phyloP scores from a whole-genome alignment of 2,329 filamentous ascomycete species.

The Xylariaceae sp. region DNA sequence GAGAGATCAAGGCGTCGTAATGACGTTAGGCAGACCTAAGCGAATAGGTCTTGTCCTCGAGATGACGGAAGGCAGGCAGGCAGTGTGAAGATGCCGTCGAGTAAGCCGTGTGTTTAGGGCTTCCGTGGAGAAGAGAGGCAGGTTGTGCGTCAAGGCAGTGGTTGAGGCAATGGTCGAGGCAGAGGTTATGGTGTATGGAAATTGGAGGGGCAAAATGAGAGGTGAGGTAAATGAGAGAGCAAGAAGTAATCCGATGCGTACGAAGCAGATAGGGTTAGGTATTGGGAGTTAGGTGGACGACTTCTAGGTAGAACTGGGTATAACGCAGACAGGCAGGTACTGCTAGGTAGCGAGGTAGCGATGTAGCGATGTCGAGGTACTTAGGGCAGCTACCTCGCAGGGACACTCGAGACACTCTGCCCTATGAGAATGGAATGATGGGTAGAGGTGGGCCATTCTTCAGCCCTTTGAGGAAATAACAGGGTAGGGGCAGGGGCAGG shows the following conservation, averaged over 20 bases:
- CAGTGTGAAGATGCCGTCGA: too few species aligned
- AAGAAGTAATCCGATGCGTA: conserved; percentile 1
- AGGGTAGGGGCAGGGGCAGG: conserved; percentile 2
- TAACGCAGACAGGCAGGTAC: conserved; percentile 2
- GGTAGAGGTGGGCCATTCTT: conserved; percentile 12
- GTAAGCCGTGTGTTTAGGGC: too few species aligned
- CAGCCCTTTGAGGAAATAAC: conserved; percentile 19
- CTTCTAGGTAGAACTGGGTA: background rate
- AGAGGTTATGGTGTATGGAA: background rate
- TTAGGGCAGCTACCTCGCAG: background rate
- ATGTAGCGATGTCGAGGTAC: background rate
- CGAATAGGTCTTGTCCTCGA: background rate
- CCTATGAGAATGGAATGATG: conserved; percentile 16
- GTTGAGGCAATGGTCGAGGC: too few species aligned
- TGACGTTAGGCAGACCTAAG: background rate
- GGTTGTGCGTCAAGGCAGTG: too few species aligned
- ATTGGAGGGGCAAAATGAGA: conserved; percentile 13
- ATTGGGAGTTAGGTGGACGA: background rate
- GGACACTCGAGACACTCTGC: conserved; percentile 8
- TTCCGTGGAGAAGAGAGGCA: too few species aligned
- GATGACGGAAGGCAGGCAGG: too few species aligned
- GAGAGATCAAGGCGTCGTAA: background rate
- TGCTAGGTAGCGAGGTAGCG: background rate
- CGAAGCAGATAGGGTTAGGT: conserved; percentile 3
- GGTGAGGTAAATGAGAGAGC: conserved; percentile 2